These are phyloP conservation scores for Chlorella sp. DNA, from an alignment of 139 green algal species.

Conservation along the genomic window DNA sequence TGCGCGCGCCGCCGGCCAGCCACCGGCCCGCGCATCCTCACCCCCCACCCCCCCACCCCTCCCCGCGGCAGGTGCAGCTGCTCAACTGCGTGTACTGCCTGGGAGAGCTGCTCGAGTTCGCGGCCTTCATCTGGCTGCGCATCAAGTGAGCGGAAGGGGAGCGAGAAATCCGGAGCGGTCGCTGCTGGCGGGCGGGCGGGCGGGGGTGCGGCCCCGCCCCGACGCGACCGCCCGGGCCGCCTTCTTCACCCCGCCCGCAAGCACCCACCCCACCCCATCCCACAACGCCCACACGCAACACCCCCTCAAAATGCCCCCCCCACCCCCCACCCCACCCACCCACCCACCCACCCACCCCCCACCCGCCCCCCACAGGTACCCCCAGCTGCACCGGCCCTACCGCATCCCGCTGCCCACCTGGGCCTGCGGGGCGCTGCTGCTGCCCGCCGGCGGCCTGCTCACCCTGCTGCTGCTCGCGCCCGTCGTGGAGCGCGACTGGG, in stretches of 20 bases:
- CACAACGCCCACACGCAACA: not conserved
- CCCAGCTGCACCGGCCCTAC: slow-evolving; percentile 47
- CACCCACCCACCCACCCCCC: not conserved
- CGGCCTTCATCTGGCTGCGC: slow-evolving; percentile 87
- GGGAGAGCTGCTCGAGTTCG: slow-evolving; percentile 95
- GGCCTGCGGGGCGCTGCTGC: slow-evolving; percentile 77
- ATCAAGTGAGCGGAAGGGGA: slow-evolving; percentile 56
- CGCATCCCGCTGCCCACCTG: slow-evolving; percentile 80
- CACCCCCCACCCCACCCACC: not conserved
- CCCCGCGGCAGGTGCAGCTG: slow-evolving; percentile 79
- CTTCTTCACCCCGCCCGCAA: not conserved
- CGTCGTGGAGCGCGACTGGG: no score
- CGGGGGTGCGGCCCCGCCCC: not conserved
- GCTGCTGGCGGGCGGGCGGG: not conserved
- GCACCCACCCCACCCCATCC: not conserved
- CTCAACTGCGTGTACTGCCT: slow-evolving; percentile 97
- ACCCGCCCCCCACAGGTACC: slow-evolving; percentile 11
- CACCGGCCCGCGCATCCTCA: no score
- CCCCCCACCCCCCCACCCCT: not conserved
- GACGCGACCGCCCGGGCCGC: no score
- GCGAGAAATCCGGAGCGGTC: no score
- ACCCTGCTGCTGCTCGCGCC: slow-evolving; percentile 64
- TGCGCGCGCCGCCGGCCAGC: no score
- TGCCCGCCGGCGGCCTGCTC: slow-evolving; percentile 77
- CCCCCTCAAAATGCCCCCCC: not conserved